These are phyloP conservation scores for Sarocladium brachiariae DNA, from an alignment of 2,329 filamentous ascomycete species.

Conservation along the genomic window DNA sequence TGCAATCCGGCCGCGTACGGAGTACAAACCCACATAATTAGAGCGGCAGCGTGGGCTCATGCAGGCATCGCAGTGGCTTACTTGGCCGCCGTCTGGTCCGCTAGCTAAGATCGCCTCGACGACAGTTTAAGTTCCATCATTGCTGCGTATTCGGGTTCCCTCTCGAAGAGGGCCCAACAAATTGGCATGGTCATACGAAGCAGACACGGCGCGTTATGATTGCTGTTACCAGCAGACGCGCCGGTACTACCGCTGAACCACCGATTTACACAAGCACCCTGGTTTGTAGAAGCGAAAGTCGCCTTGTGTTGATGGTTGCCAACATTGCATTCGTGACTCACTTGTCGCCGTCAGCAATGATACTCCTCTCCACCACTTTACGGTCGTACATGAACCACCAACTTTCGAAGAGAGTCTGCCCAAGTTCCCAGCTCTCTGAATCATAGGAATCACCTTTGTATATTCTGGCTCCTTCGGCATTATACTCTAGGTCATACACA, in stretches of 20 bases:
- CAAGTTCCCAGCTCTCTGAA: slow-evolving; percentile 47
- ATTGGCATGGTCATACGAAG: too few relatives aligned
- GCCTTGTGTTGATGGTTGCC: too few relatives aligned
- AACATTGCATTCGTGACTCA: neutral
- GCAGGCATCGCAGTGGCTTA: neutral
- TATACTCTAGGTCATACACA: slow-evolving; percentile 51
- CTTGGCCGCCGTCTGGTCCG: neutral
- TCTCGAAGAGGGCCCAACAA: neutral
- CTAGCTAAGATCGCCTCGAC: neutral
- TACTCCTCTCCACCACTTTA: slow-evolving; percentile 45
- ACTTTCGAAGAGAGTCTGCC: slow-evolving; percentile 48
- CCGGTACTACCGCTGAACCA: too few relatives aligned
- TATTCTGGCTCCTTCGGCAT: slow-evolving; percentile 42
- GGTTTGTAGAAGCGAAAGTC: too few relatives aligned
- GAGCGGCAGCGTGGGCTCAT: slow-evolving; percentile 1
- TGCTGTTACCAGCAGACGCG: too few relatives aligned
- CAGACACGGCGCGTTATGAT: too few relatives aligned
- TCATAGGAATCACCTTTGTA: slow-evolving; percentile 43
- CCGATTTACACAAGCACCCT: too few relatives aligned
- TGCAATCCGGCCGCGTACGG: neutral
- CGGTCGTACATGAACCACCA: slow-evolving; percentile 57
- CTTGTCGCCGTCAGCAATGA: slow-evolving; percentile 20
- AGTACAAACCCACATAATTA: neutral
- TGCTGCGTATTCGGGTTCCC: slow-evolving; percentile 5
- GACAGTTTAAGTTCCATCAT: neutral